Evolutionary conservation across 305 asterid genomes (phyloP).

Genomic region (Solanum hybrid): DNA sequence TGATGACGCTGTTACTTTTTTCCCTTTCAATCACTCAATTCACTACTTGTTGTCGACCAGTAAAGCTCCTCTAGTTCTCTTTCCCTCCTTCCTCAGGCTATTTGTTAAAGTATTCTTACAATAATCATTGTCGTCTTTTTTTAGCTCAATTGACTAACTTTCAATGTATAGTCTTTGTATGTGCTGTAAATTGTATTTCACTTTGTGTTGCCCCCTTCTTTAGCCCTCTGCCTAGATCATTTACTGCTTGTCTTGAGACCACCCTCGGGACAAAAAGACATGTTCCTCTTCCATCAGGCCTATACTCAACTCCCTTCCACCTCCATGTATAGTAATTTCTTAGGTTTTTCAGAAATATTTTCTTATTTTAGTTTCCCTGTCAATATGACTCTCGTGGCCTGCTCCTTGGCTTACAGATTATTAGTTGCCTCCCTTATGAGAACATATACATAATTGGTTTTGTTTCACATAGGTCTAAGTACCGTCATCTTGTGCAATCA

Average conservation of each 20-base stretch:
- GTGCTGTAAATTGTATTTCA: not conserved
- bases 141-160: not conserved
- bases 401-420: not conserved
- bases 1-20: not conserved
- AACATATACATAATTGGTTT: not conserved
- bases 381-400: not conserved
- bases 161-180: not conserved
- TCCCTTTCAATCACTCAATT: not conserved
- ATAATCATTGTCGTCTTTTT: not conserved
- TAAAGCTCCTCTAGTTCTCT: not conserved
- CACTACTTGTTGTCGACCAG: not conserved
- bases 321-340: not conserved
- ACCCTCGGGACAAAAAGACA: not conserved
- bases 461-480: not conserved
- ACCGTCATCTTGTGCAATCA: not conserved
- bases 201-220: not conserved
- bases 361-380: not conserved
- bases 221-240: not conserved
- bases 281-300: not conserved
- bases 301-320: not conserved
- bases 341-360: not conserved
- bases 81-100: not conserved
- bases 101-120: not conserved
- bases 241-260: not conserved
- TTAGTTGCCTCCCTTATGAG: not conserved